Conservation (phyloP, 2,329 filamentous ascomycete species). For the Neofusicoccum cordaticola region DNA sequence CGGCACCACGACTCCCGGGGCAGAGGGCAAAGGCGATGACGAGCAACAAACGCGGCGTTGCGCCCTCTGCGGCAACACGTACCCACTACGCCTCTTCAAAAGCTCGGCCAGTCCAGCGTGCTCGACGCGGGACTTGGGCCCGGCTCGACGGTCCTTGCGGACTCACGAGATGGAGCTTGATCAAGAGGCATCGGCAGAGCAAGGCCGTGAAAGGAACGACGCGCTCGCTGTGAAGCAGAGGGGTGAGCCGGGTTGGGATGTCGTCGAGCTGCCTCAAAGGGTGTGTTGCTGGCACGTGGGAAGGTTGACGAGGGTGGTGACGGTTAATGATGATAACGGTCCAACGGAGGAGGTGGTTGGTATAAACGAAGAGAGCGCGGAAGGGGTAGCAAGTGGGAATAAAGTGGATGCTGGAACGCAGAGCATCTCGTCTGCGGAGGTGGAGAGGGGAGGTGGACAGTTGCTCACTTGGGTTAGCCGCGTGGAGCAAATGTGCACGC, state of each 20-base stretch:
- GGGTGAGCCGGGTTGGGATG: slow-evolving; percentile 17
- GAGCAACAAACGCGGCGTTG: slow-evolving; percentile 24
- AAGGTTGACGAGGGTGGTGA: slow-evolving; percentile 25
- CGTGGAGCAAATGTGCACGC: slow-evolving; percentile 32
- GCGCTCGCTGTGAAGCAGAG: background rate
- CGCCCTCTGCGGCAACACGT: slow-evolving; percentile 30
- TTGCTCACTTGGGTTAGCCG: slow-evolving; percentile 25
- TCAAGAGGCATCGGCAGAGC: too few relatives aligned
- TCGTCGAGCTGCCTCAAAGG: slow-evolving; percentile 29
- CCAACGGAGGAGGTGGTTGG: background rate
- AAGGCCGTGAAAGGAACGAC: background rate
- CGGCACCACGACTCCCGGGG: background rate
- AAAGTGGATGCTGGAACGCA: too few relatives aligned
- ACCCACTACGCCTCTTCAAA: slow-evolving; percentile 29
- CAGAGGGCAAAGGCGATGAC: background rate
- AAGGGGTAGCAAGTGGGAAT: too few relatives aligned
- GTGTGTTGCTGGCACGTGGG: slow-evolving; percentile 36
- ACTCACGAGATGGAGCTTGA: too few relatives aligned
- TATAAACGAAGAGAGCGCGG: too few relatives aligned
- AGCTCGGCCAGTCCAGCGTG: slow-evolving; percentile 32
- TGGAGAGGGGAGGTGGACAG: background rate
- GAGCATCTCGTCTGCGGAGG: background rate
- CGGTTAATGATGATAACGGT: slow-evolving; percentile 13
- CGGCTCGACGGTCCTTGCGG: background rate
- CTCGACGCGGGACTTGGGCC: background rate